These are phyloP conservation scores for Fusarium pilosicola DNA, from an alignment of 2,329 filamentous ascomycete species.

Conservation along the genomic window DNA sequence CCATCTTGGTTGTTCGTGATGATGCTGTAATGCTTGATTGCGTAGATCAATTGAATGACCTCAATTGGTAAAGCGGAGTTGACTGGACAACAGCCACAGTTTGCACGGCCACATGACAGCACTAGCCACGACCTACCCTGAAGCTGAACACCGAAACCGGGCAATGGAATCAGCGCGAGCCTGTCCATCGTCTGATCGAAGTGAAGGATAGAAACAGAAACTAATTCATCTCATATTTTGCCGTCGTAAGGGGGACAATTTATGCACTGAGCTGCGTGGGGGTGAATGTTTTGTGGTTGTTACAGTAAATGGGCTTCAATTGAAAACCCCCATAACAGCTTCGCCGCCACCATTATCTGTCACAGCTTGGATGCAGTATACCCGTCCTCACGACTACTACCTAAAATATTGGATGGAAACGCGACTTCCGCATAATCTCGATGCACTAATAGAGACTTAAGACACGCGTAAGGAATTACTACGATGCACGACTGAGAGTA, in stretches of 20 bases:
- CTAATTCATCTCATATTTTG: too few species aligned
- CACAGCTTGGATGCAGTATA: not conserved
- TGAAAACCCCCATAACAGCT: accelerated
- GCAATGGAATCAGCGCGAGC: not conserved
- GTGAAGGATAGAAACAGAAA: not conserved
- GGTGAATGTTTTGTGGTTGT: accelerated
- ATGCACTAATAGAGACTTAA: not conserved
- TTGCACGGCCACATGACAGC: not conserved
- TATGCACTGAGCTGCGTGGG: accelerated
- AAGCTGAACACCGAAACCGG: accelerated
- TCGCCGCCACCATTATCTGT: not conserved
- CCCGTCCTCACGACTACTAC: not conserved
- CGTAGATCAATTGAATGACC: not conserved
- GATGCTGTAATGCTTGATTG: not conserved
- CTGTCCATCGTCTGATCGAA: too few species aligned
- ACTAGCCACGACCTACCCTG: not conserved
- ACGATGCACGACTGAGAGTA: not conserved
- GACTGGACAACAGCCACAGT: not conserved
- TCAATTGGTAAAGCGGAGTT: not conserved
- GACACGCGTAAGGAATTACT: not conserved
- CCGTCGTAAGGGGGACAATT: accelerated
- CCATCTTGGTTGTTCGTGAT: not conserved
- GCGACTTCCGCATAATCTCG: not conserved
- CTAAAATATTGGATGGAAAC: too few species aligned
- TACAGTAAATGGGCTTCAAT: too few species aligned